These are phyloP conservation scores for Beauveria rudraprayagi DNA, from an alignment of 2,329 filamentous ascomycete genomes.

Conservation along the genomic window DNA sequence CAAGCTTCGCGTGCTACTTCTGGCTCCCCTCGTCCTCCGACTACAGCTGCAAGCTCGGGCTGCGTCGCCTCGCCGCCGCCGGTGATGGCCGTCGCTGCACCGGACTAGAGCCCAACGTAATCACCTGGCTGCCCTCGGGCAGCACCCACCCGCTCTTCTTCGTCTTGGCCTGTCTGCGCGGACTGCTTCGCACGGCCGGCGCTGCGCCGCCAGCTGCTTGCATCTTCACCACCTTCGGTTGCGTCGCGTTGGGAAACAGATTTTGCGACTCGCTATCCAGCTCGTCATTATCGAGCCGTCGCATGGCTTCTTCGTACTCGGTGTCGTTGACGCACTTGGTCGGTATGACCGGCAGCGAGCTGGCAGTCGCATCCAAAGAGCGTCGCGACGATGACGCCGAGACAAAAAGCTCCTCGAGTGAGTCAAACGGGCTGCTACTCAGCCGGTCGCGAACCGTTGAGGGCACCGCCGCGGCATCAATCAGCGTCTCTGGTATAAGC, in stretches of 20 bases:
- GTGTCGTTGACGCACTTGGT: conserved; percentile 22
- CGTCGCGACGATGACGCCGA: conserved; percentile 31
- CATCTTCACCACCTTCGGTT: conserved; percentile 16
- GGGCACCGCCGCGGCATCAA: conserved; percentile 7
- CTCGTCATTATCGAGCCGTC: conserved; percentile 28
- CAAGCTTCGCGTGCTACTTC: conserved; percentile 13
- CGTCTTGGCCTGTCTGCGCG: conserved; percentile 4
- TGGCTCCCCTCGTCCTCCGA: conserved; percentile 16
- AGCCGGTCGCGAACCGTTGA: too few relatives aligned
- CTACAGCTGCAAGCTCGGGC: neutral
- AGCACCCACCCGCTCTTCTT: conserved; percentile 16
- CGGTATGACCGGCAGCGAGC: conserved; percentile 19
- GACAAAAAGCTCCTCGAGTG: conserved; percentile 32
- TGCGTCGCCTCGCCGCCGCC: neutral
- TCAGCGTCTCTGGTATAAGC: conserved; percentile 17
- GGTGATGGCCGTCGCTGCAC: neutral
- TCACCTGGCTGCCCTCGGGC: conserved; percentile 25
- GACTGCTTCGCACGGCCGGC: conserved; percentile 13
- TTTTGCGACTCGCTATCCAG: conserved; percentile 19
- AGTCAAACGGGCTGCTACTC: conserved; percentile 28
- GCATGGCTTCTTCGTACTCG: conserved; percentile 38
- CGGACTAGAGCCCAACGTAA: conserved; percentile 22
- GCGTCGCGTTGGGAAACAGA: conserved; percentile 27
- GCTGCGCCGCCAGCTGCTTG: conserved; percentile 5
- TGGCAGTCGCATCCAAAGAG: conserved; percentile 15